Conservation (phyloP, 768 basidiomycete species). For the Cyclocybe aegerita region DNA sequence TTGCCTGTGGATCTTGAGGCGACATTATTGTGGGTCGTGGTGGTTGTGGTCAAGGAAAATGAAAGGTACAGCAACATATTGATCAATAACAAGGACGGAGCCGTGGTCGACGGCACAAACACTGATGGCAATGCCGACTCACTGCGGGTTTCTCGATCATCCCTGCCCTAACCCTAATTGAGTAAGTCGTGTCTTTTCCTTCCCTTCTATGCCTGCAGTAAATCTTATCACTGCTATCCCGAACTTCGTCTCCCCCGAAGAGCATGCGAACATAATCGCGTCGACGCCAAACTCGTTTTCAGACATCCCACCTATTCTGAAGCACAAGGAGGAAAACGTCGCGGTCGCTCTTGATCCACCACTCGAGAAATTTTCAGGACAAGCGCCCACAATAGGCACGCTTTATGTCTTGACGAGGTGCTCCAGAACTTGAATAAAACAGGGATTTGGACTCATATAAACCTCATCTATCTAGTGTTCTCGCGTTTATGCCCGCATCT, state of each 20-base stretch:
- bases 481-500: slow-evolving; percentile 73
- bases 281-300: slow-evolving; percentile 84
- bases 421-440: neutral
- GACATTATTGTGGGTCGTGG: slow-evolving; percentile 23
- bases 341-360: slow-evolving; percentile 69
- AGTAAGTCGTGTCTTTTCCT: too few relatives aligned
- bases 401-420: slow-evolving; percentile 89
- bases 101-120: too few relatives aligned
- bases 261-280: slow-evolving; percentile 64
- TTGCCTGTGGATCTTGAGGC: slow-evolving; percentile 31
- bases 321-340: slow-evolving; percentile 73
- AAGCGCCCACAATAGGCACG: slow-evolving; percentile 58
- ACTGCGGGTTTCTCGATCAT: too few relatives aligned
- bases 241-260: slow-evolving; percentile 48
- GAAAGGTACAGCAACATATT: neutral
- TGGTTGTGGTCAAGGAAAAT: neutral
- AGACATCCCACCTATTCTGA: slow-evolving; percentile 82
- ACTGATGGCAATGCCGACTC: too few relatives aligned
- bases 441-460: neutral
- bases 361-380: slow-evolving; percentile 53
- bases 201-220: slow-evolving; percentile 34
- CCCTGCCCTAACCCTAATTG: too few relatives aligned
- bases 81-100: too few relatives aligned
- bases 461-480: slow-evolving; percentile 38
- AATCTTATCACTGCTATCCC: slow-evolving; percentile 36